Conservation (phyloP, 768 basidiomycete genomes). For the Punctularia strigosozonata region DNA sequence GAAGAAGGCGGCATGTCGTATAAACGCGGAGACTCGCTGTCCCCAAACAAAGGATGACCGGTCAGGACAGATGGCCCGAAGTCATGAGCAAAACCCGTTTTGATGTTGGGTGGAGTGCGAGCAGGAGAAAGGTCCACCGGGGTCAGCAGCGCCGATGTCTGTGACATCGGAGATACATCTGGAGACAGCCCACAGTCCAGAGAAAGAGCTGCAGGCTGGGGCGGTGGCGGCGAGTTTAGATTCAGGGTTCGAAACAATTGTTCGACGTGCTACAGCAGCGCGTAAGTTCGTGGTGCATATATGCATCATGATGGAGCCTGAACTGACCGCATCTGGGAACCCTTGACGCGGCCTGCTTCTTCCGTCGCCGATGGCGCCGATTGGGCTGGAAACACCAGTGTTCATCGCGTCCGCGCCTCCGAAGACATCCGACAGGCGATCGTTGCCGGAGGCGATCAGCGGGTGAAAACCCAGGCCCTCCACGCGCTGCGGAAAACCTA, state of each 20-base stretch:
- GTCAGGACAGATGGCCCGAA: constrained; percentile 16
- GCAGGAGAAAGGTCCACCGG: constrained; percentile 67
- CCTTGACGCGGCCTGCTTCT: too few species aligned
- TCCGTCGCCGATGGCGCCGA: constrained; percentile 76
- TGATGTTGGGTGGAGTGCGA: too few species aligned
- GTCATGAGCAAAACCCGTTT: constrained; percentile 49
- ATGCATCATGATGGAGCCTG: constrained; percentile 12
- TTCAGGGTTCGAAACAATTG: constrained; percentile 72
- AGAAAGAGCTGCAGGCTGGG: constrained; percentile 30
- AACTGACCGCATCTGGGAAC: constrained; percentile 42
- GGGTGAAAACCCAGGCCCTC: too few species aligned
- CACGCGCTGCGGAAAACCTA: too few species aligned
- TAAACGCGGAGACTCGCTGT: constrained; percentile 26
- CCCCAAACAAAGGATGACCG: constrained; percentile 29
- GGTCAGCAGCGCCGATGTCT: constrained; percentile 58
- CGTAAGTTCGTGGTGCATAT: constrained; percentile 8
- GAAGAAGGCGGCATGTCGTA: constrained; percentile 6
- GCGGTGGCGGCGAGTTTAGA: constrained; percentile 62
- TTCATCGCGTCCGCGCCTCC: too few species aligned
- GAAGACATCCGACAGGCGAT: too few species aligned
- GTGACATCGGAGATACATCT: constrained; percentile 65
- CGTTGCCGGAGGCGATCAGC: too few species aligned
- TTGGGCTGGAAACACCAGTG: too few species aligned
- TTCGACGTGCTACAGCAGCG: constrained; percentile 51
- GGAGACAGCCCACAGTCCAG: constrained; percentile 40